Evolutionary conservation across 345 rosid genomes (phyloP).

Genomic region (Populus deltoides): DNA sequence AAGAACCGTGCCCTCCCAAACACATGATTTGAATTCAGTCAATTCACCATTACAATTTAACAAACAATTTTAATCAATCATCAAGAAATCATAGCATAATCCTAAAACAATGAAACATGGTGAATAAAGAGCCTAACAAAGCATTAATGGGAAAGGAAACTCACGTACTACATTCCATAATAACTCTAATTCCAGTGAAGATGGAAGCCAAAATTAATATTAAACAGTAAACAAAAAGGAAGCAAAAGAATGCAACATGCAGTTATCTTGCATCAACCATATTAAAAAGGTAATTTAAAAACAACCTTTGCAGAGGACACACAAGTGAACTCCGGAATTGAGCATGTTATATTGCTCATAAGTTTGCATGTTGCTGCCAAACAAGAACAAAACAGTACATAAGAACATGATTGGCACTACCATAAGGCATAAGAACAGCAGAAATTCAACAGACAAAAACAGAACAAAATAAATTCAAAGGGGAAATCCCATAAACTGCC

Average conservation of each 20-base stretch:
- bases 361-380: conserved; percentile 80
- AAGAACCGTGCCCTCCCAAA: not conserved
- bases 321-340: conserved; percentile 91
- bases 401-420: not conserved
- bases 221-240: not conserved
- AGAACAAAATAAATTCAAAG: not conserved
- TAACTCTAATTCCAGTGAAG: not conserved
- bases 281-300: conserved; percentile 16
- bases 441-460: not conserved
- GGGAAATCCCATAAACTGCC: not conserved
- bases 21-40: not conserved
- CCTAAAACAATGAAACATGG: not conserved
- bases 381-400: not conserved
- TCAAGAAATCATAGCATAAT: not conserved
- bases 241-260: not conserved
- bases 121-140: not conserved
- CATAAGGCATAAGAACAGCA: not conserved
- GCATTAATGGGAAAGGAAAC: not conserved
- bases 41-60: not conserved
- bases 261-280: not conserved
- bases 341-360: conserved; percentile 70
- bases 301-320: conserved; percentile 84
- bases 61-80: not conserved
- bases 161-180: not conserved
- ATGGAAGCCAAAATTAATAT: not conserved